A percentile compares a stretch with the other conserved stretches of the same genome.
Conservation (phyloP, 345 rosid species). For the Arabidopsis suecica region DNA sequence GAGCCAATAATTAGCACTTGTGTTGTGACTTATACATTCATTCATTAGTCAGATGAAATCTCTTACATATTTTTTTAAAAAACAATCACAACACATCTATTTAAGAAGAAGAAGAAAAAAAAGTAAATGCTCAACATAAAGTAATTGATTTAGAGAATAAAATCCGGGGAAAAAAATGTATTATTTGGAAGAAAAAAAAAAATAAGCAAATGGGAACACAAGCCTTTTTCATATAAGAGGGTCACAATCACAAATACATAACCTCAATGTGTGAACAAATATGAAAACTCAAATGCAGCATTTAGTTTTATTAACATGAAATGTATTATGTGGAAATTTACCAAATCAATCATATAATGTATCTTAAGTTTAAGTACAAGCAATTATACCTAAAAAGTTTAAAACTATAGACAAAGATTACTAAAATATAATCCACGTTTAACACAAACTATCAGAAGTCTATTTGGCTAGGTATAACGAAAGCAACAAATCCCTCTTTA, state of each 20-base stretch:
- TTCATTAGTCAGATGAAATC: background rate
- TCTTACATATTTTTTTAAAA: background rate
- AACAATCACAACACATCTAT: too few species aligned
- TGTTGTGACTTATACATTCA: constrained; percentile 7
- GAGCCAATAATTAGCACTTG: constrained; percentile 9
- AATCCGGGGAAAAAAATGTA: background rate
- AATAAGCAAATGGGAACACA: constrained; percentile 15
- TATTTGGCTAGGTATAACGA: background rate
- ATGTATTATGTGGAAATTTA: background rate
- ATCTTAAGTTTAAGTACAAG: background rate
- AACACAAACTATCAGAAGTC: background rate
- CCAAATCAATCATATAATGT: background rate
- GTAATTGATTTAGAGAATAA: background rate
- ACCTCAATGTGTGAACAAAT: background rate
- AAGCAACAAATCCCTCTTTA: background rate
- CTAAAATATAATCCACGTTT: background rate
- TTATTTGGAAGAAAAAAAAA: background rate
- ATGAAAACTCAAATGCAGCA: background rate
- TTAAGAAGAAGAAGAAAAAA: background rate
- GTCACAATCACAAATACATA: background rate
- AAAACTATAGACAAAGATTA: background rate
- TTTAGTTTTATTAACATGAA: background rate
- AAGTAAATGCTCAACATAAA: background rate
- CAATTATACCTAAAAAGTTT: background rate
- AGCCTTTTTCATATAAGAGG: background rate